phyloP scores from a whole-genome alignment of 495 filamentous ascomycete genomes.

The Choiromyces venosus region DNA sequence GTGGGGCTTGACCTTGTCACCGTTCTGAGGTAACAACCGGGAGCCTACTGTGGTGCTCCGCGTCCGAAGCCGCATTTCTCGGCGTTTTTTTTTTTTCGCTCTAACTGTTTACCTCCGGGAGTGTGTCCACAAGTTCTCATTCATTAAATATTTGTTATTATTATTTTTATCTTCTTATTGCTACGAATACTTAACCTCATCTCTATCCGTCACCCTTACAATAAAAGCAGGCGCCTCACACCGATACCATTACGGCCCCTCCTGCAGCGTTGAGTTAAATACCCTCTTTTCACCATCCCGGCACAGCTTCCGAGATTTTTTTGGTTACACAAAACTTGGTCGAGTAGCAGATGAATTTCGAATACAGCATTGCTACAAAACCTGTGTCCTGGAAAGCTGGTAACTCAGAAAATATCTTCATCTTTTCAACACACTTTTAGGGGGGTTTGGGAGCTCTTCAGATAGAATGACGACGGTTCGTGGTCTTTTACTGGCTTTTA shows the following conservation, averaged over 20 bases:
- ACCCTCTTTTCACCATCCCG: slow-evolving; percentile 4
- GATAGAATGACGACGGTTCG: slow-evolving; percentile 36
- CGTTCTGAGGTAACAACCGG: not conserved
- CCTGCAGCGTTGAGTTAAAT: not conserved
- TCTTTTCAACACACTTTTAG: not conserved
- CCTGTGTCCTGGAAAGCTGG: not conserved
- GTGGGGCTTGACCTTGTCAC: not conserved
- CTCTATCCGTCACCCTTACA: not conserved
- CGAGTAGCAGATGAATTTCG: slow-evolving; percentile 11
- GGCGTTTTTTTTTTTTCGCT: slow-evolving; percentile 2
- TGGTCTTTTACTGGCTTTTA: slow-evolving; percentile 5
- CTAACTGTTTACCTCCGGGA: not conserved
- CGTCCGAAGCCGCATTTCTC: not conserved
- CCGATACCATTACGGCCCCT: not conserved
- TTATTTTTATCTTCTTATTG: not conserved
- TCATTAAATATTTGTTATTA: slow-evolving; percentile 4
- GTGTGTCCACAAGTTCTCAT: not conserved
- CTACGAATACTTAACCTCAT: not conserved
- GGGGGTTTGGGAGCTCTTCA: not conserved
- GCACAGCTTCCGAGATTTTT: slow-evolving; percentile 1
- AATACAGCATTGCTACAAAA: slow-evolving; percentile 4
- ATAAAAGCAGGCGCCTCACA: not conserved
- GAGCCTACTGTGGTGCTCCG: not conserved
- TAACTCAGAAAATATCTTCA: not conserved
- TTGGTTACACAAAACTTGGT: slow-evolving; percentile 16